phyloP scores from a whole-genome alignment of 768 basidiomycete genomes.

The Pleurotus tuoliensis region DNA sequence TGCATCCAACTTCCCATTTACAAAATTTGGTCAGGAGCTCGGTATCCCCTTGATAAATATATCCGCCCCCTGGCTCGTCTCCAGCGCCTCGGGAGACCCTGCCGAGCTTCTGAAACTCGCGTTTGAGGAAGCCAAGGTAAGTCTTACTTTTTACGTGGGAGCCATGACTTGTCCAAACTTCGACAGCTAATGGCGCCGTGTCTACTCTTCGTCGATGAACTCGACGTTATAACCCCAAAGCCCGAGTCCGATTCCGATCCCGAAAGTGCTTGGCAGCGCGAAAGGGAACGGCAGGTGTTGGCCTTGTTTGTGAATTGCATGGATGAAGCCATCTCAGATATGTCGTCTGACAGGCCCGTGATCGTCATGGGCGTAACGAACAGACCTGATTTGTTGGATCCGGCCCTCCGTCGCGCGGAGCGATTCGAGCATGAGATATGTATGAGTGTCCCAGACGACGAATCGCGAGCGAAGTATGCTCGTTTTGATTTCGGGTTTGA shows the following conservation, averaged over 20 bases:
- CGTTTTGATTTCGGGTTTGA: no score
- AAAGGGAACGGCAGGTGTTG: slow-evolving; percentile 97
- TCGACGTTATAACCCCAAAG: slow-evolving; percentile 97
- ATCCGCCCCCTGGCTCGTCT: slow-evolving; percentile 93
- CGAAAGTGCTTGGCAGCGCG: slow-evolving; percentile 88
- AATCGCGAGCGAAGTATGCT: slow-evolving; percentile 81
- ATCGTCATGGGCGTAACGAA: slow-evolving; percentile 97
- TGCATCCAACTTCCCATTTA: not conserved
- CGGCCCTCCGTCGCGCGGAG: slow-evolving; percentile 88
- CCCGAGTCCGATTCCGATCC: slow-evolving; percentile 24
- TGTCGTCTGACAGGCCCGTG: slow-evolving; percentile 93
- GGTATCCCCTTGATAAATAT: slow-evolving; percentile 90
- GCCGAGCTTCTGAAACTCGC: slow-evolving; percentile 95
- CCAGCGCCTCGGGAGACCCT: slow-evolving; percentile 97
- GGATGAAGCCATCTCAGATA: slow-evolving; percentile 71
- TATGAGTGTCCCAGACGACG: slow-evolving; percentile 94
- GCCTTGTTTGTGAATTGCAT: slow-evolving; percentile 97
- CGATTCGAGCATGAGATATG: slow-evolving; percentile 97
- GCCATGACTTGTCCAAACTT: not conserved
- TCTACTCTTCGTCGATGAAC: slow-evolving; percentile 94
- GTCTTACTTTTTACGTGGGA: slow-evolving; percentile 11
- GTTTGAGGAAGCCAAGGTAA: slow-evolving; percentile 94
- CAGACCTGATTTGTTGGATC: slow-evolving; percentile 90
- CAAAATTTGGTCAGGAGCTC: slow-evolving; percentile 61
- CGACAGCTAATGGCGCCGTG: slow-evolving; percentile 83